phyloP scores from a whole-genome alignment of 73 alveolate species.

The Paramecium caudatum region DNA sequence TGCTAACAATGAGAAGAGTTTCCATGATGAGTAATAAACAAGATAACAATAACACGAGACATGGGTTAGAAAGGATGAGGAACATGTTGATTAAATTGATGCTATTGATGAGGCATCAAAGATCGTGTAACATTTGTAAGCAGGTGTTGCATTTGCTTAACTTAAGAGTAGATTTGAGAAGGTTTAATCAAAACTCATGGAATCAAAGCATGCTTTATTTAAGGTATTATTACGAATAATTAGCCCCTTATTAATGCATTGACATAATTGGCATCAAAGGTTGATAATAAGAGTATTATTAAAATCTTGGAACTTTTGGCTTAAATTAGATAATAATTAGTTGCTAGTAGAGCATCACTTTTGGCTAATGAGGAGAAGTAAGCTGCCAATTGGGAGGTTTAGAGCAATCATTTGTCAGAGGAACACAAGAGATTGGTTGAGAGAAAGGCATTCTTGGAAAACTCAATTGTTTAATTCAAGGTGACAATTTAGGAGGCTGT shows the following conservation, averaged over 20 bases:
- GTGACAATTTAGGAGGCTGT: conserved; percentile 66
- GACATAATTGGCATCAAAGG: conserved; percentile 64
- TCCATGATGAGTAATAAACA: not conserved
- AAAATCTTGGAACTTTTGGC: conserved; percentile 65
- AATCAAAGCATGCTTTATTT: conserved; percentile 57
- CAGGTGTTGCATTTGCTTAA: conserved; percentile 71
- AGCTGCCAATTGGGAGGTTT: conserved; percentile 64
- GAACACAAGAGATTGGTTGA: conserved; percentile 69
- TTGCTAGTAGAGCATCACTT: conserved; percentile 62
- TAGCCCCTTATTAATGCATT: conserved; percentile 63
- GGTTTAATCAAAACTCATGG: conserved; percentile 51
- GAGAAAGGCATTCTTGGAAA: conserved; percentile 64
- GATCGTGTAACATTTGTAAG: conserved; percentile 66
- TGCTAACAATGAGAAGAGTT: conserved; percentile 53
- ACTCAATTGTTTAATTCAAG: conserved; percentile 67
- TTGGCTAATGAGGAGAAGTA: conserved; percentile 63
- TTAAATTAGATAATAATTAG: conserved; percentile 69
- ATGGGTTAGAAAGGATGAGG: conserved; percentile 54
- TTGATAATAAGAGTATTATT: conserved; percentile 64
- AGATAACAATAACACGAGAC: conserved; percentile 45
- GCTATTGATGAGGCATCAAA: conserved; percentile 62
- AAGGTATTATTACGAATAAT: not conserved
- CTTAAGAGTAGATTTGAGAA: conserved; percentile 65
- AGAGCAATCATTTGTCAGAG: conserved; percentile 52
- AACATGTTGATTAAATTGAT: conserved; percentile 61